Percentiles rank a stretch among this genome's conserved stretches.
phyloP scores from a whole-genome alignment of 2,329 filamentous ascomycete genomes.

The Exophiala sp. region DNA sequence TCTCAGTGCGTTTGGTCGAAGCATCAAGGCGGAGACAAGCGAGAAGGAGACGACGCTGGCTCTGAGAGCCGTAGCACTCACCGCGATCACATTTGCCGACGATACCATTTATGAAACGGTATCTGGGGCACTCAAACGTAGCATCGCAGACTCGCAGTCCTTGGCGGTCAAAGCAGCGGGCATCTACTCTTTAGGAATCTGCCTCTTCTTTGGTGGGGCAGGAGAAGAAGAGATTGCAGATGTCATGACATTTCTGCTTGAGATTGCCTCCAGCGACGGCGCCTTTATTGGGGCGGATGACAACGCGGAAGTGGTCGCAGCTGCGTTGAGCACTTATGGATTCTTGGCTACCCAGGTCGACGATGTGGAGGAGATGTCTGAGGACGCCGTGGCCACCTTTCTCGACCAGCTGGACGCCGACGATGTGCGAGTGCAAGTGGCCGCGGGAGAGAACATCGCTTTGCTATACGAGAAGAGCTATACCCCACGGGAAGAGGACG shows the following conservation, averaged over 20 bases:
- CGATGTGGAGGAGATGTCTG: slow-evolving; percentile 64
- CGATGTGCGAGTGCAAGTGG: slow-evolving; percentile 66
- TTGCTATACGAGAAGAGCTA: slow-evolving; percentile 71
- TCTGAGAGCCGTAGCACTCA: slow-evolving; percentile 64
- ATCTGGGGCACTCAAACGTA: slow-evolving; percentile 53
- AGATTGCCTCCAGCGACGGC: slow-evolving; percentile 75
- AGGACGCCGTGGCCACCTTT: slow-evolving; percentile 70
- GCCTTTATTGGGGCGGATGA: slow-evolving; percentile 65
- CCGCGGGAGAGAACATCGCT: slow-evolving; percentile 73
- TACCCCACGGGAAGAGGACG: slow-evolving; percentile 53
- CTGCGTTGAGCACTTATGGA: slow-evolving; percentile 71
- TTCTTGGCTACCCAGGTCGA: slow-evolving; percentile 72
- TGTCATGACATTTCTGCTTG: slow-evolving; percentile 67
- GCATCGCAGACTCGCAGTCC: slow-evolving; percentile 62
- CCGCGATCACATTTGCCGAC: slow-evolving; percentile 60
- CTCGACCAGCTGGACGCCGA: slow-evolving; percentile 77
- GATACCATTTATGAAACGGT: slow-evolving; percentile 61
- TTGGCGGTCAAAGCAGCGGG: slow-evolving; percentile 60
- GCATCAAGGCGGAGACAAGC: slow-evolving; percentile 62
- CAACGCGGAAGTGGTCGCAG: slow-evolving; percentile 62
- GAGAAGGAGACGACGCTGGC: slow-evolving; percentile 64
- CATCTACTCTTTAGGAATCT: slow-evolving; percentile 67
- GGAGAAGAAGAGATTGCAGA: slow-evolving; percentile 62
- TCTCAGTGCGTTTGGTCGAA: slow-evolving; percentile 60
- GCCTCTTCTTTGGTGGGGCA: slow-evolving; percentile 69